Percentiles rank a stretch among this genome's conserved stretches.
These are phyloP conservation scores for Corniculantispora saksenae DNA, from an alignment of 2,329 filamentous ascomycete species.

Conservation along the genomic window DNA sequence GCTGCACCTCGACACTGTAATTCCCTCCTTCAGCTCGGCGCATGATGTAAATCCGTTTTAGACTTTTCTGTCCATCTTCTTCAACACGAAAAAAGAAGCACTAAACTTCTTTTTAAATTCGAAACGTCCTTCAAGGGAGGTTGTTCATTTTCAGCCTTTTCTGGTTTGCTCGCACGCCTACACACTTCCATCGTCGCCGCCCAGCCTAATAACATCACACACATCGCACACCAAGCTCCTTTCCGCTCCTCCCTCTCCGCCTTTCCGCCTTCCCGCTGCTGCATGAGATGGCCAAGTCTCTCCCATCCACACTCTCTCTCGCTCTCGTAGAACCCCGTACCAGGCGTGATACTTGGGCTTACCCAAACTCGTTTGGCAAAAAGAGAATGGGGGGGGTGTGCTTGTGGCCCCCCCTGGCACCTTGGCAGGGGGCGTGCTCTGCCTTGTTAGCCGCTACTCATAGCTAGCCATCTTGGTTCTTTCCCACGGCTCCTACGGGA, in stretches of 20 bases:
- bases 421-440: constrained; percentile 1
- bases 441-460: constrained; percentile 1
- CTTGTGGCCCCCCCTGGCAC: neutral
- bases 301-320: no score
- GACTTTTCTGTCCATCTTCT: no score
- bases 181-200: neutral
- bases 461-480: neutral
- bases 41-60: no score
- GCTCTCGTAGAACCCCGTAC: no score
- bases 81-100: no score
- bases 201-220: neutral
- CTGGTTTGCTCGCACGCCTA: no score
- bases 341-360: no score
- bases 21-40: neutral
- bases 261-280: neutral
- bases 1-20: neutral
- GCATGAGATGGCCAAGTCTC: no score
- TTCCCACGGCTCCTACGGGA: no score
- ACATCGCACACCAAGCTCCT: neutral
- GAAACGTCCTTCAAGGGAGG: no score
- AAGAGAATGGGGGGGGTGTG: neutral
- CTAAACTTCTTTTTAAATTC: no score
- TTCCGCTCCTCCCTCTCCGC: constrained; percentile 11
- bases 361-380: neutral
- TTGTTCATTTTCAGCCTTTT: neutral